Evolutionary conservation across 129 eudicot genomes (phyloP).

Genomic region (Saussurea involucrata): DNA sequence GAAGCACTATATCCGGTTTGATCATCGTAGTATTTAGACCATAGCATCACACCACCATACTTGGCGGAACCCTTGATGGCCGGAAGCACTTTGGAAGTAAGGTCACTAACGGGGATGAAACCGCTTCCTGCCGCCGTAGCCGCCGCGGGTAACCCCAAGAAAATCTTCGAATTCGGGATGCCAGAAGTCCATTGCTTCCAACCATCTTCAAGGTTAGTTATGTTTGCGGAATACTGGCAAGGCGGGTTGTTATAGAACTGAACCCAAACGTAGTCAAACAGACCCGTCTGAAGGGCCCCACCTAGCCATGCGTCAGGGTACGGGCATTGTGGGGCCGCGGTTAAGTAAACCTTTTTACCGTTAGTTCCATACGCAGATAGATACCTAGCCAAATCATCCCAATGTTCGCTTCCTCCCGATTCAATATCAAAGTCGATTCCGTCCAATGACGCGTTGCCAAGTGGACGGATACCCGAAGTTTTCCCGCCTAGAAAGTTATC

Average conservation of each 20-base stretch:
- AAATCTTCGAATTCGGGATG: slow-evolving; percentile 11
- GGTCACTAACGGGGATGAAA: slow-evolving; percentile 1
- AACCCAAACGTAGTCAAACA: slow-evolving; percentile 35
- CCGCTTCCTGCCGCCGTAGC: slow-evolving; percentile 32
- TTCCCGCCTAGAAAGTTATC: slow-evolving; percentile 38
- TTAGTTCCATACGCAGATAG: neutral
- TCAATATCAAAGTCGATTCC: slow-evolving; percentile 31
- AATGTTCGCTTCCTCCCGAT: slow-evolving; percentile 19
- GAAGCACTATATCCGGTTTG: slow-evolving; percentile 27
- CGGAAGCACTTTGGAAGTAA: slow-evolving; percentile 26
- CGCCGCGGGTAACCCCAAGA: slow-evolving; percentile 35
- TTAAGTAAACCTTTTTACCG: slow-evolving; percentile 25
- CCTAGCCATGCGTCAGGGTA: slow-evolving; percentile 32
- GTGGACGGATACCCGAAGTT: slow-evolving; percentile 19
- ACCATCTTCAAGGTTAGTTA: slow-evolving; percentile 8
- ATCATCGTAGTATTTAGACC: slow-evolving; percentile 32
- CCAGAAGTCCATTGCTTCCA: slow-evolving; percentile 32
- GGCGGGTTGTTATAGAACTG: slow-evolving; percentile 28
- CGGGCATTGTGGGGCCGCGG: slow-evolving; percentile 44
- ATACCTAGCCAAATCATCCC: slow-evolving; percentile 27
- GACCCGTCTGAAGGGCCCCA: slow-evolving; percentile 24
- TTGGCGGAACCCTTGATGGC: slow-evolving; percentile 21
- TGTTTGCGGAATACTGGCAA: neutral
- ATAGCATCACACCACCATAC: slow-evolving; percentile 47
- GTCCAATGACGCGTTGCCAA: slow-evolving; percentile 15